These are phyloP conservation scores for Fusarium sp. DNA, from an alignment of 2,329 filamentous ascomycete species.

Conservation along the genomic window DNA sequence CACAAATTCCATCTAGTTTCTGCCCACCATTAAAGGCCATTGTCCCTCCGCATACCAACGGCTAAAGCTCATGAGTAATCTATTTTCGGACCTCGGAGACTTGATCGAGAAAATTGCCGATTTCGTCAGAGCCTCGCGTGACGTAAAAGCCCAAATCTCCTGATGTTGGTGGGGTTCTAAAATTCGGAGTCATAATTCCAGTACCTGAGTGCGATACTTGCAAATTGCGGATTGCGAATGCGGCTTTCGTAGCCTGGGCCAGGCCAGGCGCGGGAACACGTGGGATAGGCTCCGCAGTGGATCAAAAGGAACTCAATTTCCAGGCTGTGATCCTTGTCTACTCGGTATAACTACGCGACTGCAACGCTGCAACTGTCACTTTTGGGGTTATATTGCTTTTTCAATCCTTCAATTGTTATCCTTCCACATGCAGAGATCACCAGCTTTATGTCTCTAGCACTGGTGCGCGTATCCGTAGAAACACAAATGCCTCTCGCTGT, in stretches of 20 bases:
- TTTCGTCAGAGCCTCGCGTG: conserved; percentile 4
- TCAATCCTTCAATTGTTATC: no score
- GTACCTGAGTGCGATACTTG: background rate
- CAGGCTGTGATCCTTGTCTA: background rate
- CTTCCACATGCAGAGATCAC: background rate
- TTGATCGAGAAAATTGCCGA: background rate
- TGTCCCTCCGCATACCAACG: no score
- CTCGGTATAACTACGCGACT: background rate
- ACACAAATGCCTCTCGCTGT: background rate
- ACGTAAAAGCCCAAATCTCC: background rate
- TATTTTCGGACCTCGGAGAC: background rate
- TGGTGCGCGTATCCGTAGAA: background rate
- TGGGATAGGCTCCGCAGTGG: conserved; percentile 1
- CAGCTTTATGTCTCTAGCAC: background rate
- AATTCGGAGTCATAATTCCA: background rate
- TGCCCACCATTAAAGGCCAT: background rate
- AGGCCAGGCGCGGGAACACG: background rate
- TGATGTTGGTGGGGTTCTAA: conserved; percentile 11
- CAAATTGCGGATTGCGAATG: background rate
- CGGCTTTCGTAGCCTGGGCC: background rate
- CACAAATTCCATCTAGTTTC: background rate
- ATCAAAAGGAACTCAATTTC: background rate
- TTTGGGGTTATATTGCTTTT: background rate
- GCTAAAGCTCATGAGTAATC: background rate
- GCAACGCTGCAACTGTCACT: background rate